Evolutionary conservation across 331 rosid species (phyloP).

Genomic region (Saraca asoca): DNA sequence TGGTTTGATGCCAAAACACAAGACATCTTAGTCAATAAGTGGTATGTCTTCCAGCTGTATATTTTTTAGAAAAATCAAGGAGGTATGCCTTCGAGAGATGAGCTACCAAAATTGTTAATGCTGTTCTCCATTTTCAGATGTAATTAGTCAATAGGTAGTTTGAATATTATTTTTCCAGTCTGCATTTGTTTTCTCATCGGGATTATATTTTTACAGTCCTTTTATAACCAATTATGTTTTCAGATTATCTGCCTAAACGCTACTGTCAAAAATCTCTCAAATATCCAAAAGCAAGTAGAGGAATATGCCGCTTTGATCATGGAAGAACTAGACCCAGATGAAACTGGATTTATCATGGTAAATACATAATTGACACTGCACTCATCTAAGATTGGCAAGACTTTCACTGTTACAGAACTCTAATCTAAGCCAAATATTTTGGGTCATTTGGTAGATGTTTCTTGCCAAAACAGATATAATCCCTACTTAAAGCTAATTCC

Average conservation of each 20-base stretch:
- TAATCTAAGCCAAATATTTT: slow-evolving; percentile 12
- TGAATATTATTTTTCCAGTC: not conserved
- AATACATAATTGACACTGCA: slow-evolving; percentile 10
- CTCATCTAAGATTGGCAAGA: slow-evolving; percentile 2
- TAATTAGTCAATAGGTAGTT: slow-evolving; percentile 16
- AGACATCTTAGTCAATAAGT: no score
- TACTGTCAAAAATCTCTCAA: slow-evolving; percentile 68
- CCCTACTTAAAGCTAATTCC: no score
- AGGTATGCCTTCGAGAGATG: slow-evolving; percentile 39
- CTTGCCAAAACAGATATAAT: slow-evolving; percentile 47
- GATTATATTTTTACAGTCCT: not conserved
- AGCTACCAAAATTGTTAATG: slow-evolving; percentile 11
- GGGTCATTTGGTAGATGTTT: slow-evolving; percentile 3
- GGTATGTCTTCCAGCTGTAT: no score
- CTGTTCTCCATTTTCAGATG: slow-evolving; percentile 9
- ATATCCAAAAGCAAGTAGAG: slow-evolving; percentile 68
- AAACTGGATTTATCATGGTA: slow-evolving; percentile 69
- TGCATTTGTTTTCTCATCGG: slow-evolving; percentile 1
- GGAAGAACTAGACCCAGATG: slow-evolving; percentile 84
- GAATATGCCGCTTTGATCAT: slow-evolving; percentile 80
- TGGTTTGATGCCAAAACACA: no score
- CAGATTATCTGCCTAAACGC: slow-evolving; percentile 77
- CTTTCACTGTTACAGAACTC: slow-evolving; percentile 13
- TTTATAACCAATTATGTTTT: slow-evolving; percentile 15
- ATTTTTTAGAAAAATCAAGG: slow-evolving; percentile 64